Evolutionary conservation across 1,284 basidiomycete species (phyloP).

Genomic region (Agaricales sp.): DNA sequence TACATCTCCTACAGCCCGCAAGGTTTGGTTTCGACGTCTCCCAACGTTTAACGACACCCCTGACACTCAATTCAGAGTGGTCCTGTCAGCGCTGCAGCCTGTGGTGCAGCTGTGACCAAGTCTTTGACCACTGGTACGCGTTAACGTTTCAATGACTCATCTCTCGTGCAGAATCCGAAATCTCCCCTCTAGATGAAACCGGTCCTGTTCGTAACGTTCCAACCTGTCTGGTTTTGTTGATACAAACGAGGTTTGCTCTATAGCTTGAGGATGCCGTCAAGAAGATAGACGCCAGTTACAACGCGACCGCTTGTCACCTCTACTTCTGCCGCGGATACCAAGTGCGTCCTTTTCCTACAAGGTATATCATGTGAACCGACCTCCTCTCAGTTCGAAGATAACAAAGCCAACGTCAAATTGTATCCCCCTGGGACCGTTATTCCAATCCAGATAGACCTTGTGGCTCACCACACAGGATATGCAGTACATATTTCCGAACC

Average conservation of each 20-base stretch:
- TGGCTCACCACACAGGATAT: slow-evolving; percentile 24
- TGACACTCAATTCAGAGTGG: slow-evolving; percentile 18
- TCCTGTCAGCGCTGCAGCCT: slow-evolving; percentile 17
- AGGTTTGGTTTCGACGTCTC: too few species aligned
- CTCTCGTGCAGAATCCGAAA: neutral
- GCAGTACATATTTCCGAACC: slow-evolving; percentile 21
- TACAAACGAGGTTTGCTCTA: too few species aligned
- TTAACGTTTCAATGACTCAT: neutral
- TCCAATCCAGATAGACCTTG: slow-evolving; percentile 22
- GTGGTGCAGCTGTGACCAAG: slow-evolving; percentile 20
- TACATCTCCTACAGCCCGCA: neutral
- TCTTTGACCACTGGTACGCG: slow-evolving; percentile 18
- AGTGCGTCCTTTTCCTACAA: slow-evolving; percentile 11
- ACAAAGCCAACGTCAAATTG: slow-evolving; percentile 18
- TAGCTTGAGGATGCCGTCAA: slow-evolving; percentile 23
- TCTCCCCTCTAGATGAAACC: slow-evolving; percentile 15
- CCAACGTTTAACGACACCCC: too few species aligned
- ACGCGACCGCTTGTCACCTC: slow-evolving; percentile 23
- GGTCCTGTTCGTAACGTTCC: slow-evolving; percentile 19
- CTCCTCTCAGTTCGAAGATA: slow-evolving; percentile 20
- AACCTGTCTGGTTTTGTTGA: neutral
- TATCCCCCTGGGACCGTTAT: slow-evolving; percentile 21
- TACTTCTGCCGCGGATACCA: slow-evolving; percentile 26
- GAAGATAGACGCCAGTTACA: slow-evolving; percentile 20
- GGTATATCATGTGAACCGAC: neutral